Base-by-base conservation (phyloP, 495 filamentous ascomycete genomes). In the Opeltia flavorubescens region DNA sequence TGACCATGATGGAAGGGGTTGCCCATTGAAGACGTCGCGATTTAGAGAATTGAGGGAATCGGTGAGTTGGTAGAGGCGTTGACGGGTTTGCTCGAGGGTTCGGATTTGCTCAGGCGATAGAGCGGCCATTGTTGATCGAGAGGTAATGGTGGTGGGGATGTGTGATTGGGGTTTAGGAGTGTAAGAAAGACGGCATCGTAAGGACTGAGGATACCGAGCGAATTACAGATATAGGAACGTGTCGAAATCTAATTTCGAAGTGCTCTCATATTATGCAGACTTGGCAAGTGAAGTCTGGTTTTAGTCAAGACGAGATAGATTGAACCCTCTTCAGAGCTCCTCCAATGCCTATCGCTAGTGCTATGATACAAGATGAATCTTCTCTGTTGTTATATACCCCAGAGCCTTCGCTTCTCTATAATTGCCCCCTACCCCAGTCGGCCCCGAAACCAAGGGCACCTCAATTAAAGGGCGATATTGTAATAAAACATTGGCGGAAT, bases 71-170 rank as follows among this genome's bases (percentile, higher is more conserved):
- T 65, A 66, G 33, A 87, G 75, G 12, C 83, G 75, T 54, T 82
- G 80, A 34, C 84, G 80, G 33, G 82, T 75, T 58, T 82, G 69
- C 53, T 93, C 84, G 40, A 93, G 72, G 48, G 74, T 69, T 65
- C 80, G 81, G 43, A 85, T 69, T 50, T 89, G 82, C 15, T 81
- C 78, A 40, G 63, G 64, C 13, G 60, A 57, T 18, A 76, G 55
- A 17, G 71, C 64, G 20, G 68, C 59, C 74, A 76, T 77, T 43
- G 21, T n/a, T 12, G 2, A 26, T n/a, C 6, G 5, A 26, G 2
- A 26, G 15, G 18, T 42, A 12, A 26, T 25, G 23, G 40, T 15
- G 40, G 13, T 43, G 40, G 23, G 4, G 40, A 28, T 21, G 20
- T 9, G 23, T 23, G 13, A 42, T 5, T 13, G 40, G 40, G 18